These are phyloP conservation scores for Komagataella ulmi DNA, from an alignment of 805 yeast genomes.

Conservation along the genomic window DNA sequence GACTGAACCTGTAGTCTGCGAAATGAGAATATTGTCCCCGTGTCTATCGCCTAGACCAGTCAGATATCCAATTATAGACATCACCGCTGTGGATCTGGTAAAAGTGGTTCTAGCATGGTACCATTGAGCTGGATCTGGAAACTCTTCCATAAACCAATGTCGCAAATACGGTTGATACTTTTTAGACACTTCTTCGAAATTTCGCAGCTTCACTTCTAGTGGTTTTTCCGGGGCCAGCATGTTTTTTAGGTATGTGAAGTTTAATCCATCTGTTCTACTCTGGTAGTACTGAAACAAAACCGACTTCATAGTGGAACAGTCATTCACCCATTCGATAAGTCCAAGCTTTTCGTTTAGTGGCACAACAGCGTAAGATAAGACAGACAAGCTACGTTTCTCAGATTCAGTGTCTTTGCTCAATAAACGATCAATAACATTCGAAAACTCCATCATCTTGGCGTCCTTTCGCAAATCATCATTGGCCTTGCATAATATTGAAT, in stretches of 20 bases:
- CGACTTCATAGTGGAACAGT: constrained; percentile 58
- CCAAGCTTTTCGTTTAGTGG: constrained; percentile 84
- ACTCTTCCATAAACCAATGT: constrained; percentile 79
- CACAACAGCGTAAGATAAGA: constrained; percentile 77
- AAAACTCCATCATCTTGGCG: constrained; percentile 86
- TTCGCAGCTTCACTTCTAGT: constrained; percentile 18
- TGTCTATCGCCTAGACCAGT: constrained; percentile 95
- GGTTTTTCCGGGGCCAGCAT: constrained; percentile 12
- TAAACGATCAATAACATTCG: constrained; percentile 72
- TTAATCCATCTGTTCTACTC: constrained; percentile 13
- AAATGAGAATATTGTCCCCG: constrained; percentile 76
- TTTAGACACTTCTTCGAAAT: constrained; percentile 19
- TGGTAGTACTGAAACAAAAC: constrained; percentile 25
- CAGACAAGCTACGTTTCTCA: constrained; percentile 52
- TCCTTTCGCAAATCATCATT: constrained; percentile 92
- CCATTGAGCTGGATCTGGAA: constrained; percentile 87
- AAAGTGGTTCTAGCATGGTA: constrained; percentile 62
- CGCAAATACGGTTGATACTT: constrained; percentile 59
- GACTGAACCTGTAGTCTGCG: constrained; percentile 62
- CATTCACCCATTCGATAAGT: constrained; percentile 78
- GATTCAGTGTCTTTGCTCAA: constrained; percentile 58
- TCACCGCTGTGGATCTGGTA: constrained; percentile 77
- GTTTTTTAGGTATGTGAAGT: constrained; percentile 10
- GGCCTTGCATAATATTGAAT: constrained; percentile 70
- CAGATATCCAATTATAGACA: constrained; percentile 94